Evolutionary conservation across 306 rosid species (phyloP).

Genomic region (Medicago lupulina): DNA sequence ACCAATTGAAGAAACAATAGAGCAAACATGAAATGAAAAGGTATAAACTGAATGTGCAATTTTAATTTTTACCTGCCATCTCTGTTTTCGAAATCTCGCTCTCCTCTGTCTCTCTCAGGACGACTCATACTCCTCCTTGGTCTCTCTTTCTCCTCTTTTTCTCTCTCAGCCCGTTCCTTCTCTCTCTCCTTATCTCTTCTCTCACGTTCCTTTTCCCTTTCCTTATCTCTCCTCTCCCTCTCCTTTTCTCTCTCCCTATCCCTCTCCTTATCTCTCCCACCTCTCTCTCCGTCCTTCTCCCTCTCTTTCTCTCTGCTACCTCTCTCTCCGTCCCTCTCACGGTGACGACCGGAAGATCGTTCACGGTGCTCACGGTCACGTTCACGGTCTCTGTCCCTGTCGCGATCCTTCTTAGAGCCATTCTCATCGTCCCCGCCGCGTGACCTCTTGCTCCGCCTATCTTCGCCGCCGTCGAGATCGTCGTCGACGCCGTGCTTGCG

Average conservation of each 20-base stretch:
- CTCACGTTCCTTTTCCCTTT: constrained; percentile 55
- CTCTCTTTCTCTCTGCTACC: constrained; percentile 40
- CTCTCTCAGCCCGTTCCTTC: constrained; percentile 50
- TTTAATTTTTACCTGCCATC: constrained; percentile 65
- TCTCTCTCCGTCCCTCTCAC: constrained; percentile 52
- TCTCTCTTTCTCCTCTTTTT: constrained; percentile 61
- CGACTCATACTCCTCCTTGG: constrained; percentile 66
- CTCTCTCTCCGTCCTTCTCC: constrained; percentile 30
- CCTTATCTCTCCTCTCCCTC: constrained; percentile 62
- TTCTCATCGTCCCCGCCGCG: constrained; percentile 70
- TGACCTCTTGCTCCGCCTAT: constrained; percentile 62
- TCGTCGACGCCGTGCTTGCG: constrained; percentile 75
- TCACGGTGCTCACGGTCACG: constrained; percentile 43
- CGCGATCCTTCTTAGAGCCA: constrained; percentile 63
- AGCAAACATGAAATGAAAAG: neutral
- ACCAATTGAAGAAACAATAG: neutral
- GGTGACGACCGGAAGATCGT: constrained; percentile 52
- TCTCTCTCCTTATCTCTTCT: constrained; percentile 37
- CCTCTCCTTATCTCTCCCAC: constrained; percentile 33
- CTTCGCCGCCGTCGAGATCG: constrained; percentile 58
- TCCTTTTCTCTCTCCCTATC: constrained; percentile 49
- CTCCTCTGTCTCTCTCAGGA: constrained; percentile 73
- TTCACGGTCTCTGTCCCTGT: constrained; percentile 43
- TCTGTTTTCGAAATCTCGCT: constrained; percentile 65
- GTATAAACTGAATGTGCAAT: constrained; percentile 5